Conservation (phyloP, 345 rosid species). For the Anacardium occidentale region DNA sequence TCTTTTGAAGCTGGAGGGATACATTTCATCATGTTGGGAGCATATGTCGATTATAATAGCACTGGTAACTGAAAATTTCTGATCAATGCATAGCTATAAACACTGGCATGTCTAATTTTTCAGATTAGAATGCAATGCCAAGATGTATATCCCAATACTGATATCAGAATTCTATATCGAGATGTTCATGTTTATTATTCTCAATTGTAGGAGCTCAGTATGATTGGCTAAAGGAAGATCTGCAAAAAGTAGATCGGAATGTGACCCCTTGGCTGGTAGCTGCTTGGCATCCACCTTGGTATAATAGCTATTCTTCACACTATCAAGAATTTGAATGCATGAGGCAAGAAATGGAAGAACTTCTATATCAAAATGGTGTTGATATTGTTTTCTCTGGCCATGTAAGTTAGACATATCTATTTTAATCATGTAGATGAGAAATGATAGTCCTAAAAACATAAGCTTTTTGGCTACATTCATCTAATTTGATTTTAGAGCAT, state of each 20-base stretch:
- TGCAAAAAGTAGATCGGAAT: constrained; percentile 47
- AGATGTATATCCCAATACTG: not conserved
- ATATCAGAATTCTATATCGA: not conserved
- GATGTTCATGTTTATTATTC: constrained; percentile 4
- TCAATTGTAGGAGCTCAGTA: constrained; percentile 58
- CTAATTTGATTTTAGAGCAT: not conserved
- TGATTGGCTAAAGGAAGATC: constrained; percentile 69
- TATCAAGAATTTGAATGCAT: constrained; percentile 93
- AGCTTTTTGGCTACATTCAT: not conserved
- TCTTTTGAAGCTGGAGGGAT: constrained; percentile 85
- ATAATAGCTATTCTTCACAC: constrained; percentile 74
- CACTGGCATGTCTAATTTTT: not conserved
- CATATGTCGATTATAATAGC: constrained; percentile 66
- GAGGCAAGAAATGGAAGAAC: constrained; percentile 87
- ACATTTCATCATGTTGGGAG: constrained; percentile 84
- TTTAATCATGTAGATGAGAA: not conserved
- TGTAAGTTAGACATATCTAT: constrained; percentile 39
- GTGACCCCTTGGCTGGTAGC: constrained; percentile 85
- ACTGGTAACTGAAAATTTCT: constrained; percentile 43
- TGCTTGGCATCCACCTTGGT: constrained; percentile 90
- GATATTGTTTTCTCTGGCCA: constrained; percentile 83
- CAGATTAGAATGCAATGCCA: not conserved
- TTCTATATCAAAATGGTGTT: constrained; percentile 58
- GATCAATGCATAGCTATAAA: not conserved
- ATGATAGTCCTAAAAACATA: not conserved